phyloP scores from a whole-genome alignment of 139 green algal species.

The Marvania coccoides region DNA sequence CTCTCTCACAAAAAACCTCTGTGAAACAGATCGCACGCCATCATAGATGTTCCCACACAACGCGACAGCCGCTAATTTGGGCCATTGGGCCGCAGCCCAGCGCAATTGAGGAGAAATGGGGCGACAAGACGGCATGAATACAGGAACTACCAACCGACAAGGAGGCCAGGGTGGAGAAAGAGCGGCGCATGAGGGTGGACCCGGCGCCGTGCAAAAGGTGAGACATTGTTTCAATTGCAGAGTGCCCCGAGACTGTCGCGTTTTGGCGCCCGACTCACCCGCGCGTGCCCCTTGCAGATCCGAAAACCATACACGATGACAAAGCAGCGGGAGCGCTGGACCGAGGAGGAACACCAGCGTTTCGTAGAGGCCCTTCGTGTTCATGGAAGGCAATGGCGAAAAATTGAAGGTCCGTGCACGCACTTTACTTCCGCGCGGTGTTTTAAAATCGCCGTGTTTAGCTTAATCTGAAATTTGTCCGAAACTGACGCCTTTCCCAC shows the following conservation, averaged over 20 bases:
- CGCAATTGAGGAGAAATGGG: too few species aligned
- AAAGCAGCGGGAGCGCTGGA: conserved; percentile 76
- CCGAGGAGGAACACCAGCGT: conserved; percentile 75
- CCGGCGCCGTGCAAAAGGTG: neutral
- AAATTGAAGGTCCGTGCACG: conserved; percentile 50
- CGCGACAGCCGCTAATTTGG: too few species aligned
- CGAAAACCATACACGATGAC: conserved; percentile 79
- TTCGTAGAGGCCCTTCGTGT: conserved; percentile 85
- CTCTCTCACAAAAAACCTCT: too few species aligned
- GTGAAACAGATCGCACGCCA: too few species aligned
- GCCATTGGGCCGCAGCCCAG: too few species aligned
- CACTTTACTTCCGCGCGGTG: neutral
- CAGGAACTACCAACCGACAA: too few species aligned
- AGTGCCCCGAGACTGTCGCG: too few species aligned
- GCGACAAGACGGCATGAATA: too few species aligned
- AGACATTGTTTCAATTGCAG: neutral
- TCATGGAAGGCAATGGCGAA: conserved; percentile 64
- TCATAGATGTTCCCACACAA: too few species aligned
- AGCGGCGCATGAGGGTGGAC: too few species aligned
- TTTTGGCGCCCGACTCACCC: too few species aligned
- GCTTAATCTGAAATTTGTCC: neutral
- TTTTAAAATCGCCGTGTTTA: neutral
- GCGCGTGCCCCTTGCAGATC: conserved; percentile 29
- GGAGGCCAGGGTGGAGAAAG: too few species aligned
- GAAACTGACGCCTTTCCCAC: neutral